A percentile compares a stretch with the other conserved stretches of the same genome.
Conservation (phyloP, 495 filamentous ascomycete species). For the Penicillium samsonianum region DNA sequence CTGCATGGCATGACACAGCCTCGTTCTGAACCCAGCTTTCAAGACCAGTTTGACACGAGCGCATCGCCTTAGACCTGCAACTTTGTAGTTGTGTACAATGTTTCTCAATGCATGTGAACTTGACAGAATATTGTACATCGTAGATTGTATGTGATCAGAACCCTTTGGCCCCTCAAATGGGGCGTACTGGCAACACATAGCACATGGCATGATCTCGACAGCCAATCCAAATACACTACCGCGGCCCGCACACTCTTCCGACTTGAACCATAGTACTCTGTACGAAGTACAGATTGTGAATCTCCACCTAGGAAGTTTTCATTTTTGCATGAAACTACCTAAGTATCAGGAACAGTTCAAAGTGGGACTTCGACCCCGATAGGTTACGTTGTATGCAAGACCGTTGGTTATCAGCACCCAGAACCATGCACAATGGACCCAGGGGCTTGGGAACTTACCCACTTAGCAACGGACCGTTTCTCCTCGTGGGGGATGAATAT, state of each 20-base stretch:
- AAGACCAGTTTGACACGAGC: background rate
- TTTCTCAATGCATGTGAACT: background rate
- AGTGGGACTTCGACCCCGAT: background rate
- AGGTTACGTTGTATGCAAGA: constrained; percentile 1
- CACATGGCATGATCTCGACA: constrained; percentile 6
- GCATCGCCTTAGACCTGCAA: background rate
- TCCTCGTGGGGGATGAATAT: background rate
- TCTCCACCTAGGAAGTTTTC: background rate
- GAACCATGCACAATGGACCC: background rate
- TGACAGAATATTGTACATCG: background rate
- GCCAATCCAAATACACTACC: constrained; percentile 1
- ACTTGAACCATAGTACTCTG: constrained; percentile 3
- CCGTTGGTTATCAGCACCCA: background rate
- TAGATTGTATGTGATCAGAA: background rate
- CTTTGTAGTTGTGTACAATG: background rate
- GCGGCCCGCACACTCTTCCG: background rate
- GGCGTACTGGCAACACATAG: constrained; percentile 1
- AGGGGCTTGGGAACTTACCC: background rate
- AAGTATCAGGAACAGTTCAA: background rate
- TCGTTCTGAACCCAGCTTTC: background rate
- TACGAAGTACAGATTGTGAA: background rate
- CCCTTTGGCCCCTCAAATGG: background rate
- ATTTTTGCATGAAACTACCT: background rate
- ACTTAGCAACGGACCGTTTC: constrained; percentile 3
- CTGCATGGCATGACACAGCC: background rate